Evolutionary conservation across 495 filamentous ascomycete species (phyloP), one percentile per base, ranked within the genome.

Genomic region (Usnea hakonensis): DNA sequence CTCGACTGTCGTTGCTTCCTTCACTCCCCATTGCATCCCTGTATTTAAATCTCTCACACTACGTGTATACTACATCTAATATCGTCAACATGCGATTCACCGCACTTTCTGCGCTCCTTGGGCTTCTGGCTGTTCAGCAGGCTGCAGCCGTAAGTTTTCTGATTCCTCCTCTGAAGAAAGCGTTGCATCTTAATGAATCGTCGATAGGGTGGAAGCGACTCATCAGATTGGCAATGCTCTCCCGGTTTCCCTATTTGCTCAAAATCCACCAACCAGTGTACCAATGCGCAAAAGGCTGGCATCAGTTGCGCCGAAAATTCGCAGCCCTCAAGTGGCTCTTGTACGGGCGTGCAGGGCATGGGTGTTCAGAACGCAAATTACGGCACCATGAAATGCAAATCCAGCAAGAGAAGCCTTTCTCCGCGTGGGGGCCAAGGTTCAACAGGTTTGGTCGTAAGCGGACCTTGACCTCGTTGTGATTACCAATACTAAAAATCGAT

Each of bases 241-340:
- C 63, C 64, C 44, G 11, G 58, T 41, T 21, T 62, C 32, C 67
- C 21, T 61, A 71, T 71, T 72, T 69, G 54, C 10, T 75, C 75
- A 55, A 91, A 89, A 78, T 87, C 83, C 68, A 75, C 90, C 76
- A 93, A 95, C 17, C 23, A 62, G 26, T 95, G 91, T 78, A 85
- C 79, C 55, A 71, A 81, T 19, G 67, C 85, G 59, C 87, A 92
- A 73, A 71, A 77, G 30, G 65, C 67, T 23, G 91, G 92, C 41
- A 90, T 88, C 69, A 80, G 87, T 79, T 96, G 87, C 83, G 71
- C 71, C 53, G 81, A 38, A 16, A 8, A 28, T 2, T 48, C 58
- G 35, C 37, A 54, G 17, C 16, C 52, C 16, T 37, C 48, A 4
- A 23, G 37, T 26, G 58, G 58, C 26, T 40, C 44, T 52, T 61